Conservation (phyloP, 2,329 filamentous ascomycete species). For the Ciborinia camelliae region DNA sequence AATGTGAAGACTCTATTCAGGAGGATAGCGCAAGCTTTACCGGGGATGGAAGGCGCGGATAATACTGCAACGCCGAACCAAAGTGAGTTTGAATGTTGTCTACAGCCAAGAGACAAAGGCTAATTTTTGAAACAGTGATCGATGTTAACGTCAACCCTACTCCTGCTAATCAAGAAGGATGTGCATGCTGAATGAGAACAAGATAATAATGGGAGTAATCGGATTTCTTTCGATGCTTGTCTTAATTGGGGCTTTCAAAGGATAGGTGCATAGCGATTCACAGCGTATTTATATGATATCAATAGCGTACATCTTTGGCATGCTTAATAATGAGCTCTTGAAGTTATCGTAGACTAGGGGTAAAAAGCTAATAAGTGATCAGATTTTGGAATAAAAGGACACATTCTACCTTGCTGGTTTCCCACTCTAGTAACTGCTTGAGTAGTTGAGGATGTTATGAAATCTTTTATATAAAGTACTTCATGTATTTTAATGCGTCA, state of each 20-base stretch:
- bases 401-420: background rate
- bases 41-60: constrained; percentile 93
- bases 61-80: constrained; percentile 68
- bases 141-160: constrained; percentile 82
- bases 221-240: constrained; percentile 28
- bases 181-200: constrained; percentile 53
- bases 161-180: constrained; percentile 68
- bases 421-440: too few relatives aligned
- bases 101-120: background rate
- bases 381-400: constrained; percentile 5
- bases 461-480: background rate
- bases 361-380: constrained; percentile 4
- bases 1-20: constrained; percentile 98
- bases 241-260: constrained; percentile 31
- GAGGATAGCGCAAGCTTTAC: constrained; percentile 95
- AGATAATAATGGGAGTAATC: constrained; percentile 9
- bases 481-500: too few relatives aligned
- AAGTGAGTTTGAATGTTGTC: constrained; percentile 56
- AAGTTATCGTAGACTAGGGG: constrained; percentile 16
- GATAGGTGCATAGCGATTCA: constrained; percentile 37
- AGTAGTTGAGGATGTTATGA: background rate
- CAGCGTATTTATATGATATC: constrained; percentile 37
- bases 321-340: constrained; percentile 12
- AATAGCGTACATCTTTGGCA: constrained; percentile 25
- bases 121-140: constrained; percentile 62